Base-by-base conservation (phyloP, 148 eudicot species). In the Agrostemma githago region DNA sequence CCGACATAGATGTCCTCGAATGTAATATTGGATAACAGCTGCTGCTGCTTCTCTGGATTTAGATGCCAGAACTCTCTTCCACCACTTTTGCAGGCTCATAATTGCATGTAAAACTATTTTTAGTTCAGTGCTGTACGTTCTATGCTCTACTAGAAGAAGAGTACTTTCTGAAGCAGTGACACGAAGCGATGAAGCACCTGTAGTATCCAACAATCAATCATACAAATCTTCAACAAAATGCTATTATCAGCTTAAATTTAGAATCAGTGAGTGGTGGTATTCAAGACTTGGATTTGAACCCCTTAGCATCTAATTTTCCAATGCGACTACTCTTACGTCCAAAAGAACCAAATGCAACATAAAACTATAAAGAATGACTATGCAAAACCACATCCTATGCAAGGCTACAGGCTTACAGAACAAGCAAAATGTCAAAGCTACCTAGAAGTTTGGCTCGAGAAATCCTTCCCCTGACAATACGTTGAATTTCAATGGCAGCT, bases 31-130 rank as follows among this genome's bases (percentile, higher is more conserved):
- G 69, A 94, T 86, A 57, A 89, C 40, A 62, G 83, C 42, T 57
- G 87, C 89, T 68, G 93, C 84, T 44, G 75, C 68, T 62, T 51
- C 68, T 85, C 74, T 83, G 61, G 71, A 40, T 71, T 78, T 83
- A 5, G 39, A 68, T 58, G 51, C 61, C 70, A 82, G 56, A 74
- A 83, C 69, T 44, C 81, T 42, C 77, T 85, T 88, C 98, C 96
- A 93, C 94, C 96, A 89, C 70, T 84, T 88, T 82, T 93, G 98
- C 74, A 93, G 83, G 76, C 82, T 93, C 57, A 90, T 59, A 76
- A 85, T 83, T 40, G 90, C 83, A 54, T 43, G 64, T 21, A 86
- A 44, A 66, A 82, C 76, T 68, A 83, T 74, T 17, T 60, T 74
- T 66, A 84, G 15, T 74, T 88, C 88, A 73, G 37, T 60, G 74